These are phyloP conservation scores for Neophaeococcomyces aloes DNA, from an alignment of 2,329 filamentous ascomycete species.

Conservation along the genomic window DNA sequence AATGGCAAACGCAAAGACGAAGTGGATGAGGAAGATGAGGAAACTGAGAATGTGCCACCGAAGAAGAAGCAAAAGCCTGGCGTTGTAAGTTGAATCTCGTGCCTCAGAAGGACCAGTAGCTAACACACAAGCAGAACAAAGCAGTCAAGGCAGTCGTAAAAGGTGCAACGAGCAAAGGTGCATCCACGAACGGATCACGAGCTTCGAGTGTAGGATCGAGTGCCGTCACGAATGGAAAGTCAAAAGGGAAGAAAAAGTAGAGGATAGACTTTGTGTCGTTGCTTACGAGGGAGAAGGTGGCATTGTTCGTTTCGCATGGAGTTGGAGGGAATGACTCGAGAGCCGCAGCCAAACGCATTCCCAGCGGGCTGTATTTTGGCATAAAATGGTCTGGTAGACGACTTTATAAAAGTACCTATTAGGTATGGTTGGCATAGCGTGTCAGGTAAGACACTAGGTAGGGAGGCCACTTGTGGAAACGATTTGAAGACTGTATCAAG, in stretches of 20 bases:
- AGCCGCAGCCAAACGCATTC: too few relatives aligned
- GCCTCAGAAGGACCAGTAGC: not conserved
- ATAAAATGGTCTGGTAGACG: too few relatives aligned
- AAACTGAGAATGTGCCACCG: constrained; percentile 65
- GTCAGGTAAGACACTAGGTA: too few relatives aligned
- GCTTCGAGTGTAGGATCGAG: constrained; percentile 81
- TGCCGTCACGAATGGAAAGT: constrained; percentile 40
- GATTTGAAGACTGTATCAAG: too few relatives aligned
- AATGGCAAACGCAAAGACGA: constrained; percentile 59
- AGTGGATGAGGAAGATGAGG: constrained; percentile 76
- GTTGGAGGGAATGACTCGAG: too few relatives aligned
- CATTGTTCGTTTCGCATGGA: too few relatives aligned
- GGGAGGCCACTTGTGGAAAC: too few relatives aligned
- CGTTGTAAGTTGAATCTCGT: constrained; percentile 45
- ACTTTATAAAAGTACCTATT: too few relatives aligned
- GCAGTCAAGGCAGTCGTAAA: constrained; percentile 74
- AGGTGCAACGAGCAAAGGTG: constrained; percentile 33
- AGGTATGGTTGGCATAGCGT: too few relatives aligned
- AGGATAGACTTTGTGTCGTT: not conserved
- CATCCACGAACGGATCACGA: constrained; percentile 64
- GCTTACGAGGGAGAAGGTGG: too few relatives aligned
- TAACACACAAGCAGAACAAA: constrained; percentile 60
- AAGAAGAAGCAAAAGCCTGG: constrained; percentile 87
- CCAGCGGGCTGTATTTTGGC: too few relatives aligned
- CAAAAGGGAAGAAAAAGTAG: constrained; percentile 40